Evolutionary conservation across 2,329 filamentous ascomycete species (phyloP).

Genomic region (Dactylellina sp.): DNA sequence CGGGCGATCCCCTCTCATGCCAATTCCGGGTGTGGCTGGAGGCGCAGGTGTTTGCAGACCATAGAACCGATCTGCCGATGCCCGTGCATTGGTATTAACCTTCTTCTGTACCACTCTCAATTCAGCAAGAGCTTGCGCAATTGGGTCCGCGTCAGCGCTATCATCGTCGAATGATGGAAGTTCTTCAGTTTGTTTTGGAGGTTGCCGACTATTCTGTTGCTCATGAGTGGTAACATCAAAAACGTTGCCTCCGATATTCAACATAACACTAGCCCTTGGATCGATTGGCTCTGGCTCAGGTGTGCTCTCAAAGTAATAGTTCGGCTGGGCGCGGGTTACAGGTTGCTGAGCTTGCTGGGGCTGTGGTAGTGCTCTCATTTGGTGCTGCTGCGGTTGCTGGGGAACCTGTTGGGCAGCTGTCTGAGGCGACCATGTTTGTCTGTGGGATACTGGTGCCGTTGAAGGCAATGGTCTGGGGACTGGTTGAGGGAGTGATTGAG

Average conservation of each 20-base stretch:
- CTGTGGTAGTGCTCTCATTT: slow-evolving; percentile 18
- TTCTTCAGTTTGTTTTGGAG: slow-evolving; percentile 61
- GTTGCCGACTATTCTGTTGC: not conserved
- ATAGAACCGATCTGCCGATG: slow-evolving; percentile 95
- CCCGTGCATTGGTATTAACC: slow-evolving; percentile 70
- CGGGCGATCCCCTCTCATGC: slow-evolving; percentile 51
- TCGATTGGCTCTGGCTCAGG: slow-evolving; percentile 86
- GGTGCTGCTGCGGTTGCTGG: slow-evolving; percentile 14
- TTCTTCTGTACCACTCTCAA: slow-evolving; percentile 89
- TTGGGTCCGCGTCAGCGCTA: slow-evolving; percentile 74
- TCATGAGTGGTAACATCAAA: slow-evolving; percentile 79
- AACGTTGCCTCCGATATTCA: slow-evolving; percentile 95
- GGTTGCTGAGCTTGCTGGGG: slow-evolving; percentile 33
- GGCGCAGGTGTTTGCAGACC: slow-evolving; percentile 86
- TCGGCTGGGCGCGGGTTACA: slow-evolving; percentile 61
- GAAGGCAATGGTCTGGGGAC: slow-evolving; percentile 31
- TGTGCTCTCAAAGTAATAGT: slow-evolving; percentile 47
- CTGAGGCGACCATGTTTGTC: slow-evolving; percentile 46
- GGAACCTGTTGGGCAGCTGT: slow-evolving; percentile 33
- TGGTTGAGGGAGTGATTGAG: slow-evolving; percentile 24
- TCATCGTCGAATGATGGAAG: slow-evolving; percentile 60
- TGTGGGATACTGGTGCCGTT: slow-evolving; percentile 28
- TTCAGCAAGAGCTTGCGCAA: slow-evolving; percentile 90
- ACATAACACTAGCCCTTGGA: slow-evolving; percentile 88
- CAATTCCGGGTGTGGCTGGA: slow-evolving; percentile 63